Conservation (phyloP, 2,329 filamentous ascomycete genomes). For the Clathrospora elynae region DNA sequence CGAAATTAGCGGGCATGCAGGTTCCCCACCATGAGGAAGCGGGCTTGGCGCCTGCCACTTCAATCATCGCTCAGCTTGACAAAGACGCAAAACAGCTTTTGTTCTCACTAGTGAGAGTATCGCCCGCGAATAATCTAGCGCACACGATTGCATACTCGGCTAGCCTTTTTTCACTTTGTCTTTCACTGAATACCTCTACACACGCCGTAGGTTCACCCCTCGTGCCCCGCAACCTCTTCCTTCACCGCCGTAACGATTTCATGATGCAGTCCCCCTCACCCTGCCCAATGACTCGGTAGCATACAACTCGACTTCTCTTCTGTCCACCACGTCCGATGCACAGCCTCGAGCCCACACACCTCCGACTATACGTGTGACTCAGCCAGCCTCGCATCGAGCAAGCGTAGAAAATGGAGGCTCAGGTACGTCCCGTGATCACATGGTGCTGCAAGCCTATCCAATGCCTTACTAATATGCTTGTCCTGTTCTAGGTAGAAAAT, state of each 20-base stretch:
- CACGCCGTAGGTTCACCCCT: constrained; percentile 30
- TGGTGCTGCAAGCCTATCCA: background rate
- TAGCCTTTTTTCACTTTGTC: constrained; percentile 5
- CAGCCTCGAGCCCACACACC: constrained; percentile 21
- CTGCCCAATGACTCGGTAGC: constrained; percentile 46
- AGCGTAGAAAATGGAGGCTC: constrained; percentile 48
- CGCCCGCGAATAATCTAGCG: too few relatives aligned
- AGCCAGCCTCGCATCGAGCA: constrained; percentile 26
- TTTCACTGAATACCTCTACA: constrained; percentile 19
- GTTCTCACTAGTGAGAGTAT: constrained; percentile 1
- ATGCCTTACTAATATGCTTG: constrained; percentile 1
- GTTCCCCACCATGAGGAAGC: constrained; percentile 22
- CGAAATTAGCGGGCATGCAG: constrained; percentile 23
- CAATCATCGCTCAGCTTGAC: constrained; percentile 21
- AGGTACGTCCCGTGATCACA: constrained; percentile 30
- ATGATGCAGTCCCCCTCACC: constrained; percentile 40
- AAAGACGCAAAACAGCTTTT: constrained; percentile 15
- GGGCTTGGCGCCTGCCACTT: constrained; percentile 23
- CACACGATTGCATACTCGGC: too few relatives aligned
- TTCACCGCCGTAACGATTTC: constrained; percentile 45
- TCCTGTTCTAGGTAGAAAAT: constrained; percentile 77
- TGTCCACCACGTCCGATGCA: constrained; percentile 27
- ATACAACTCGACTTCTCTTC: constrained; percentile 22
- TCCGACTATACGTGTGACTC: constrained; percentile 24
- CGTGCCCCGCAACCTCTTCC: constrained; percentile 36